These are phyloP conservation scores for Neonectria faginata DNA, from an alignment of 2,329 filamentous ascomycete species.

Conservation along the genomic window DNA sequence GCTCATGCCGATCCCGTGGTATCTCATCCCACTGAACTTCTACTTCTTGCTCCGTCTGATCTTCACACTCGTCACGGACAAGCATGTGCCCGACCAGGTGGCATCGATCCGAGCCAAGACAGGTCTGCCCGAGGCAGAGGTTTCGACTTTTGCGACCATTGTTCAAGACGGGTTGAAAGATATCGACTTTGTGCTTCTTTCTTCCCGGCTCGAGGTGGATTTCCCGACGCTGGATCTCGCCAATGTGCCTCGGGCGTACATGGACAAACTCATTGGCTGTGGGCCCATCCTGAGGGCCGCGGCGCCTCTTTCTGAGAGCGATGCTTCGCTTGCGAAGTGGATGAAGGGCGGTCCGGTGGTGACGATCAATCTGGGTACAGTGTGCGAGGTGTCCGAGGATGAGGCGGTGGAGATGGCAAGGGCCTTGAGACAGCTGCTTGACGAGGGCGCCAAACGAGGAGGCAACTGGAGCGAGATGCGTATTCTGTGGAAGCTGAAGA, in stretches of 20 bases:
- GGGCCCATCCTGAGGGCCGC: conserved; percentile 13
- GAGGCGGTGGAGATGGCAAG: conserved; percentile 20
- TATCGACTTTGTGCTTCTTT: not conserved
- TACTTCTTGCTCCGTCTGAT: conserved; percentile 1
- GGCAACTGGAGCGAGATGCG: not conserved
- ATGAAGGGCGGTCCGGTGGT: not conserved
- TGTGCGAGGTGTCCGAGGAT: not conserved
- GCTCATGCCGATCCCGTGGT: conserved; percentile 1
- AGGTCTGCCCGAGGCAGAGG: not conserved
- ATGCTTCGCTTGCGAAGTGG: not conserved
- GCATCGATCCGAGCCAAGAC: not conserved
- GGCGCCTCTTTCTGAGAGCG: not conserved
- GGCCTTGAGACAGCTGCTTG: conserved; percentile 5
- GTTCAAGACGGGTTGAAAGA: not conserved
- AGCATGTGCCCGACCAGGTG: not conserved
- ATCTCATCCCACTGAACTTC: not conserved
- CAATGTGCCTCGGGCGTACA: not conserved
- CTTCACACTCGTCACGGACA: conserved; percentile 7
- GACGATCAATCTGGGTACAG: conserved; percentile 15
- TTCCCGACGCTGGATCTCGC: not conserved
- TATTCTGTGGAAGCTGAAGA: conserved; percentile 22
- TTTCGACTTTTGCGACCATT: not conserved
- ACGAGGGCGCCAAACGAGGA: not conserved
- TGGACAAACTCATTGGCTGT: not conserved
- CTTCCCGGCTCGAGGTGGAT: not conserved